Evolutionary conservation across 345 rosid genomes (phyloP).

Genomic region (Punica granatum): DNA sequence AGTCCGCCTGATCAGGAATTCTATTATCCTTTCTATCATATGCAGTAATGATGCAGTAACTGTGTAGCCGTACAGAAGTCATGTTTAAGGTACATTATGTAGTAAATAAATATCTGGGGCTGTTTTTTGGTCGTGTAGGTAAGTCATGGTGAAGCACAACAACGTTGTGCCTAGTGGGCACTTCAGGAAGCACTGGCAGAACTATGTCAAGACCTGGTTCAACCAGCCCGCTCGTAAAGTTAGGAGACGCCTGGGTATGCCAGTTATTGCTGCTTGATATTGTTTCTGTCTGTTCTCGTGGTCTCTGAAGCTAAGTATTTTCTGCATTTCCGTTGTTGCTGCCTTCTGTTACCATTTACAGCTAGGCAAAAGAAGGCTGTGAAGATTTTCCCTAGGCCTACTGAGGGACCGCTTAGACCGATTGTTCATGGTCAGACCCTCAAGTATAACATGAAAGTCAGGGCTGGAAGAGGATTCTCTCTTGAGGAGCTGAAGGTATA

Average conservation of each 20-base stretch:
- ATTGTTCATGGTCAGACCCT: conserved; percentile 42
- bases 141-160: conserved; percentile 66
- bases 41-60: too few species aligned
- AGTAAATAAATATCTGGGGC: not conserved
- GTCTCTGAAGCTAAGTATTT: not conserved
- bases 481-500: conserved; percentile 46
- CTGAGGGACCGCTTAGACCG: conserved; percentile 44
- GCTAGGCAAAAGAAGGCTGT: conserved; percentile 43
- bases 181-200: conserved; percentile 84
- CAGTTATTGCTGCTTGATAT: too few species aligned
- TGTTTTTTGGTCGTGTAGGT: conserved; percentile 16
- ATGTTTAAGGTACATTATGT: too few species aligned
- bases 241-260: conserved; percentile 49
- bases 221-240: conserved; percentile 80
- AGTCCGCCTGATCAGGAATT: too few species aligned
- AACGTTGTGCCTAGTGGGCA: conserved; percentile 63
- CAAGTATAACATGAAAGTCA: conserved; percentile 46
- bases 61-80: too few species aligned
- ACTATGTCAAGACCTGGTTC: conserved; percentile 81
- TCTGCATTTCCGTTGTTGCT: not conserved
- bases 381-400: conserved; percentile 46
- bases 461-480: conserved; percentile 42
- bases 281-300: not conserved
- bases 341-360: conserved; percentile 5
- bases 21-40: too few species aligned